Percentiles rank a stretch among this genome's conserved stretches.
Evolutionary conservation across 2,329 filamentous ascomycete genomes (phyloP).

Genomic region (Colletotrichum sp.): DNA sequence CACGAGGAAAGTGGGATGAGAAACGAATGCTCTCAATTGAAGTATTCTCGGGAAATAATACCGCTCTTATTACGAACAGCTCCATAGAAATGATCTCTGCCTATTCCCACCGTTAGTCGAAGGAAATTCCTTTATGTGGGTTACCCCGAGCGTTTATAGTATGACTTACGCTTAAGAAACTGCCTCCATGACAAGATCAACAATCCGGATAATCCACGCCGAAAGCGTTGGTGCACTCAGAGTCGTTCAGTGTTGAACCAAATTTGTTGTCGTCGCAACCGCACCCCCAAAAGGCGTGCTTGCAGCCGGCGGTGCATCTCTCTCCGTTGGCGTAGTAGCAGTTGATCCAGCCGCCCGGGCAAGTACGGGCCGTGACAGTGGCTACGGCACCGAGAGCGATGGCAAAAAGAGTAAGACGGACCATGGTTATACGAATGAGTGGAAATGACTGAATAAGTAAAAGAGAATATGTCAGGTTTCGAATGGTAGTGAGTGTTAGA

Average conservation of each 20-base stretch:
- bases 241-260: not conserved
- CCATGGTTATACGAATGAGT: not conserved
- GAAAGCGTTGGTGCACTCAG: not conserved
- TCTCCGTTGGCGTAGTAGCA: not conserved
- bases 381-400: not conserved
- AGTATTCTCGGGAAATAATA: not conserved
- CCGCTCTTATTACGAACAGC: not conserved
- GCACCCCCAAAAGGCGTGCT: not conserved
- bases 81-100: not conserved
- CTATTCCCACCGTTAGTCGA: not conserved
- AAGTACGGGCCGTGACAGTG: not conserved
- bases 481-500: not conserved
- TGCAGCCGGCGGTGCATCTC: not conserved
- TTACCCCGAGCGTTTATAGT: not conserved
- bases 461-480: not conserved
- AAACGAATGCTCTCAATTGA: fast-evolving
- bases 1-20: not conserved
- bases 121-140: not conserved
- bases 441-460: not conserved
- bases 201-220: not conserved
- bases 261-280: not conserved
- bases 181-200: not conserved
- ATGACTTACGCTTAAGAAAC: not conserved
- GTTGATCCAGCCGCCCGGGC: not conserved
- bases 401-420: not conserved